These are phyloP conservation scores for Tausonia pullulans DNA, from an alignment of 1,284 basidiomycete species.

Conservation along the genomic window DNA sequence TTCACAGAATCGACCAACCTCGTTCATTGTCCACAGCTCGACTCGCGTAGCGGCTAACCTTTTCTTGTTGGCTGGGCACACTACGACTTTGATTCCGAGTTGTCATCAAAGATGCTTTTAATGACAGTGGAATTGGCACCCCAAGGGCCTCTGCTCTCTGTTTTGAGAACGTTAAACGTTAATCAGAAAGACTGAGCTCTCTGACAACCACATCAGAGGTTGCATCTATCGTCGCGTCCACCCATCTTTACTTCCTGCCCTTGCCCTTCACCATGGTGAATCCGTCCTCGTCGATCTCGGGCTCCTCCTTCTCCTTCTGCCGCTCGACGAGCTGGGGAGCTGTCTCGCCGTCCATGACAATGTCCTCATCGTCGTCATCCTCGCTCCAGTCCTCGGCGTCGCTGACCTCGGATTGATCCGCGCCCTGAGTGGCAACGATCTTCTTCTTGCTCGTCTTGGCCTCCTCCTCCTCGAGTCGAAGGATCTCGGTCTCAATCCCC, in stretches of 20 bases:
- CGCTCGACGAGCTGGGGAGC: slow-evolving; percentile 45
- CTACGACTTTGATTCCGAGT: no score
- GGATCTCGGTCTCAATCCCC: slow-evolving; percentile 54
- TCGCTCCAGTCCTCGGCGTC: slow-evolving; percentile 43
- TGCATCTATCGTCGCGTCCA: slow-evolving; percentile 3
- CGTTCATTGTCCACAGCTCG: no score
- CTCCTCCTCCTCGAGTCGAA: slow-evolving; percentile 53
- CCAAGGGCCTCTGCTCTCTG: no score
- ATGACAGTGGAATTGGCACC: no score
- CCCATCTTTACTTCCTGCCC: slow-evolving; percentile 36
- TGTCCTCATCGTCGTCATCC: slow-evolving; percentile 32
- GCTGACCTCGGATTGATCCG: slow-evolving; percentile 33
- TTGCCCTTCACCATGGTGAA: slow-evolving; percentile 68
- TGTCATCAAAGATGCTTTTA: no score
- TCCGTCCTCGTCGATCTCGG: slow-evolving; percentile 73
- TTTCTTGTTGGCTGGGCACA: no score
- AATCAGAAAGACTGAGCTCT: no score
- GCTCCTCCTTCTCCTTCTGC: slow-evolving; percentile 39
- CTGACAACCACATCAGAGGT: no score
- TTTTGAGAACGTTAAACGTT: no score
- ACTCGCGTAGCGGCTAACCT: no score
- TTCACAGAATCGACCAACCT: no score
- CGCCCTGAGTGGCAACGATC: slow-evolving; percentile 20
- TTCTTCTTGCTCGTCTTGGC: slow-evolving; percentile 51
- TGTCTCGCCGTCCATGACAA: slow-evolving; percentile 38